These are phyloP conservation scores for Sugiyamaella novakii DNA, from an alignment of 1,139 yeast genomes.

Conservation along the genomic window DNA sequence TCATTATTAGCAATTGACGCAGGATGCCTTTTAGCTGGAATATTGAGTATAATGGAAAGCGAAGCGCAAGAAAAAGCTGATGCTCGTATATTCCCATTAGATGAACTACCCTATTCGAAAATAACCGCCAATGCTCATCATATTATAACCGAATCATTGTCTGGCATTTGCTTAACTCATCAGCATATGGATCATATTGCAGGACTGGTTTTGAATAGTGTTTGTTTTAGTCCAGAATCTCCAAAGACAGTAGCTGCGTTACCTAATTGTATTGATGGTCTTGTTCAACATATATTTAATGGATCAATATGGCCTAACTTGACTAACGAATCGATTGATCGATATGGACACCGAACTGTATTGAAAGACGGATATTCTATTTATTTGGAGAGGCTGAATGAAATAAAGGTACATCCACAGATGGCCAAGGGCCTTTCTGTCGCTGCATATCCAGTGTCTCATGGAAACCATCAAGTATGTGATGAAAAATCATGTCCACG, in stretches of 20 bases:
- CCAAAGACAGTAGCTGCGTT: conserved; percentile 58
- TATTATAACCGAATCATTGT: conserved; percentile 37
- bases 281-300: conserved; percentile 65
- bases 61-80: neutral
- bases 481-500: neutral
- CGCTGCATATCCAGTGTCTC: conserved; percentile 32
- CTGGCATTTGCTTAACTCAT: conserved; percentile 67
- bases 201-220: conserved; percentile 71
- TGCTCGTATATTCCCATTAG: conserved; percentile 20
- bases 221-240: conserved; percentile 49
- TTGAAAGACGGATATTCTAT: conserved; percentile 20
- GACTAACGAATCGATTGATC: conserved; percentile 44
- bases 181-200: conserved; percentile 82
- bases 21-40: conserved; percentile 67
- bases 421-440: conserved; percentile 28
- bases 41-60: conserved; percentile 53
- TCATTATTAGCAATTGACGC: conserved; percentile 69
- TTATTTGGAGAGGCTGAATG: conserved; percentile 29
- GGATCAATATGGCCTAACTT: conserved; percentile 80
- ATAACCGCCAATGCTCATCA: conserved; percentile 42
- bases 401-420: conserved; percentile 14
- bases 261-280: conserved; percentile 52
- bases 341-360: conserved; percentile 26
- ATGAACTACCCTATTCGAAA: conserved; percentile 32
- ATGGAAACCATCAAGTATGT: conserved; percentile 28